Evolutionary conservation across 148 eudicot genomes (phyloP), one percentile per base, ranked within the genome.

Genomic region (Dianthus caryophyllus): DNA sequence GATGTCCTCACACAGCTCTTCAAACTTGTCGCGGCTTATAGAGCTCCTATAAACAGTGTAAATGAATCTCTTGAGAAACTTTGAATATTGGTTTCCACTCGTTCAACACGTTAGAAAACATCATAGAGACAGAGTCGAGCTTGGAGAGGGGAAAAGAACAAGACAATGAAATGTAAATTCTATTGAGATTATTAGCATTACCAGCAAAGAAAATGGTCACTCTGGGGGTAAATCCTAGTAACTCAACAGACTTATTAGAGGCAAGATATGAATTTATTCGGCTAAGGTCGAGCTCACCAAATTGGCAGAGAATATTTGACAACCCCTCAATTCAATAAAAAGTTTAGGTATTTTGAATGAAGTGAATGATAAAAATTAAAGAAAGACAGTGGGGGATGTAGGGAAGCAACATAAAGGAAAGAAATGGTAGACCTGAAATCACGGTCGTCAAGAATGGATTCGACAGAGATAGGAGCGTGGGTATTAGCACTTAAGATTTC

Each of bases 401-500:
- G n/a, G n/a, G n/a, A n/a, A n/a, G n/a, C n/a, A n/a, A n/a, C n/a
- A n/a, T n/a, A n/a, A n/a, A n/a, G n/a, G n/a, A n/a, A n/a, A n/a
- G n/a, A n/a, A n/a, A n/a, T n/a, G n/a, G n/a, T n/a, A n/a, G n/a
- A 90, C 99, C 97, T 95, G 79, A 95, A 90, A 78, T 95, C 99
- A 72, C 85, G 89, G 75, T 95, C 99, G 65, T 95, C 93, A 70
- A 86, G 76, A 60, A 95, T 77, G 58, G 99, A 95, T 81, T 95
- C 99, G 36, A 95, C 99, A 33, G 97, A 95, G 56, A 95, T 86
- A 10, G 97, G 99, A 53, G 97, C 97, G 73, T 73, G 62, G 36
- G 95, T 85, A 75, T 95, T 95, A 26, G 97, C 99, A 79, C 99
- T 95, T 33, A 95, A 75, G 62, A 95, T 90, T 70, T 95, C 99